phyloP scores from a whole-genome alignment of 2,329 filamentous ascomycete genomes.

The Colletotrichum cereale region DNA sequence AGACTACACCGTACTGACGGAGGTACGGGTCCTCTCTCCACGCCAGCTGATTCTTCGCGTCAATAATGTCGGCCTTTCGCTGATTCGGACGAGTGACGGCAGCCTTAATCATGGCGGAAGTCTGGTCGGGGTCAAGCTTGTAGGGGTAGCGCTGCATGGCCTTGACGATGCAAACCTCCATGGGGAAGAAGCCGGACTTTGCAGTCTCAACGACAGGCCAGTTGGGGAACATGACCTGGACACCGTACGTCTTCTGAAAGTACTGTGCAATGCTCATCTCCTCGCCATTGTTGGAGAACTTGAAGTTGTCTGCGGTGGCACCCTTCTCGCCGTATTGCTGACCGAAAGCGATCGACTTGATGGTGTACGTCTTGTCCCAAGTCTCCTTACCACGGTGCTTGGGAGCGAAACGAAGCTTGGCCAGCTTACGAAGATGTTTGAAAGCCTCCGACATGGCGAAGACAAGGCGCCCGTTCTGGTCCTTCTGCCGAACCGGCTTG shows the following conservation, averaged over 20 bases:
- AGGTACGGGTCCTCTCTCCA: constrained; percentile 80
- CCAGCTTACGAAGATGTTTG: constrained; percentile 65
- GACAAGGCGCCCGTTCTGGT: constrained; percentile 41
- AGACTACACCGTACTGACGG: constrained; percentile 77
- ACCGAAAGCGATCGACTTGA: constrained; percentile 65
- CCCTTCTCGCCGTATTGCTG: constrained; percentile 59
- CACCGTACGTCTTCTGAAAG: constrained; percentile 67
- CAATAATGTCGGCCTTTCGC: constrained; percentile 76
- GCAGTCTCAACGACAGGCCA: constrained; percentile 71
- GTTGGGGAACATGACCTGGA: constrained; percentile 58
- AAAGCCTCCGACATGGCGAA: constrained; percentile 63
- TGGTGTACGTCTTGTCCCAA: constrained; percentile 62
- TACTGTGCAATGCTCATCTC: constrained; percentile 66
- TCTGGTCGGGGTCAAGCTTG: constrained; percentile 75
- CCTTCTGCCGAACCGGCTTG: constrained; percentile 49
- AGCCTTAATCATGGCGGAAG: constrained; percentile 90
- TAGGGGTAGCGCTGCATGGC: constrained; percentile 71
- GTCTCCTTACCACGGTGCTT: constrained; percentile 63
- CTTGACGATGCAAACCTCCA: constrained; percentile 69
- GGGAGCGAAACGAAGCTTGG: constrained; percentile 68
- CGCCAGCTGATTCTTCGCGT: constrained; percentile 74
- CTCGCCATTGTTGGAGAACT: constrained; percentile 58
- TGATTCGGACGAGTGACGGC: constrained; percentile 82
- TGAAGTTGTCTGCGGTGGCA: constrained; percentile 63
- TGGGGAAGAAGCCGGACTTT: constrained; percentile 67